phyloP scores from a whole-genome alignment of 805 yeast species.

The Candida glaebosa region DNA sequence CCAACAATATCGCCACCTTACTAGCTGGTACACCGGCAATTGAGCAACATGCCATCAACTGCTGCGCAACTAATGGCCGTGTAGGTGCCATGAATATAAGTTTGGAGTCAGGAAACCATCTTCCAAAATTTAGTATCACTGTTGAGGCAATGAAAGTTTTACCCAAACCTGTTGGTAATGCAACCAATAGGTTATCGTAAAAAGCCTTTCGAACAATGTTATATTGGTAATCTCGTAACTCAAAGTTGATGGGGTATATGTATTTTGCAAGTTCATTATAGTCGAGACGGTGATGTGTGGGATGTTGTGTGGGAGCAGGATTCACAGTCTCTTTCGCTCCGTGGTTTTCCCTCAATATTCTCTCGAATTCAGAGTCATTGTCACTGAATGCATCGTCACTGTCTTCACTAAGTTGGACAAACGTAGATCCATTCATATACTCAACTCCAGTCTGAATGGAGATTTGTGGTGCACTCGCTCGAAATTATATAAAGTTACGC shows the following conservation, averaged over 20 bases:
- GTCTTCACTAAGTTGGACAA: background rate
- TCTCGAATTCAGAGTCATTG: constrained; percentile 1
- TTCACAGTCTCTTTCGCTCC: background rate
- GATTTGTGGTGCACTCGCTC: no score
- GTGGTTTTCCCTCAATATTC: constrained; percentile 1
- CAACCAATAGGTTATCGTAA: constrained; percentile 73
- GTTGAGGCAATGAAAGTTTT: constrained; percentile 95
- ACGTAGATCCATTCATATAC: constrained; percentile 1
- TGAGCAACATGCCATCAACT: constrained; percentile 86
- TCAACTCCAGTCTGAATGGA: no score
- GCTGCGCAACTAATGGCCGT: constrained; percentile 93
- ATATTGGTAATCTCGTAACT: constrained; percentile 83
- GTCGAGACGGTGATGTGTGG: constrained; percentile 24
- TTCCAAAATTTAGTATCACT: constrained; percentile 81
- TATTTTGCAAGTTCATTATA: constrained; percentile 35
- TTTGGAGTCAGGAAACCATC: constrained; percentile 81
- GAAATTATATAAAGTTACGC: no score
- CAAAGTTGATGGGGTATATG: constrained; percentile 82
- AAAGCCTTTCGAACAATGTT: constrained; percentile 73
- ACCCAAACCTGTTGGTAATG: constrained; percentile 96
- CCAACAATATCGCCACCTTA: constrained; percentile 77
- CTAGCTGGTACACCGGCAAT: constrained; percentile 77
- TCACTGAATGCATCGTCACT: constrained; percentile 1
- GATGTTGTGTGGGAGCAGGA: background rate
- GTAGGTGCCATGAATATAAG: constrained; percentile 97